These are phyloP conservation scores for Arthrobotrys sphaeroides DNA, from an alignment of 2,329 filamentous ascomycete species.

Conservation along the genomic window DNA sequence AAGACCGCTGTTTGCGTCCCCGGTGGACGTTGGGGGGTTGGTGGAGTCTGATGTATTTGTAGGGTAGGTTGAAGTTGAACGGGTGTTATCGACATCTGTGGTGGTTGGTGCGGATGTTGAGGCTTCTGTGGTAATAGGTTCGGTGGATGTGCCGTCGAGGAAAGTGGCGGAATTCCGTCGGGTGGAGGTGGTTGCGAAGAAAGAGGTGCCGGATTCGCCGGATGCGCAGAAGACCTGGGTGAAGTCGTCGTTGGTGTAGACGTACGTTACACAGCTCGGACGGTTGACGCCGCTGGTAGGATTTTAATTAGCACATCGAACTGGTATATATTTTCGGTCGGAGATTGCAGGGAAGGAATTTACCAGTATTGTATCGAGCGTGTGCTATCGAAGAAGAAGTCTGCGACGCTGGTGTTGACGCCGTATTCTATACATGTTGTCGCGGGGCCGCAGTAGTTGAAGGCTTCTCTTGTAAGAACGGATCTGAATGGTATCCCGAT, in stretches of 20 bases:
- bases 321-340: not conserved
- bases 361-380: slow-evolving; percentile 53
- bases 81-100: not conserved
- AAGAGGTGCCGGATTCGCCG: slow-evolving; percentile 21
- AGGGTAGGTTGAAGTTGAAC: not conserved
- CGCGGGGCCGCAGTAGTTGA: slow-evolving; percentile 47
- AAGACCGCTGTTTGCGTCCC: slow-evolving; percentile 1
- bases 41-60: not conserved
- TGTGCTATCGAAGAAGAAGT: slow-evolving; percentile 50
- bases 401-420: slow-evolving; percentile 29
- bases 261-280: slow-evolving; percentile 34
- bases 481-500: slow-evolving; percentile 6
- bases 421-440: slow-evolving; percentile 36
- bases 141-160: not conserved
- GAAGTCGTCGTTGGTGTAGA: slow-evolving; percentile 42
- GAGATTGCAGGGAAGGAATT: not conserved
- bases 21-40: not conserved
- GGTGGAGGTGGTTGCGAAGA: slow-evolving; percentile 41
- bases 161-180: slow-evolving; percentile 29
- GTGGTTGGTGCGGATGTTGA: slow-evolving; percentile 7
- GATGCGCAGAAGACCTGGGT: slow-evolving; percentile 44
- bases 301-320: not conserved
- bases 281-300: slow-evolving; percentile 20
- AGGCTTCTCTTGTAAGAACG: slow-evolving; percentile 33
- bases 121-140: not conserved